phyloP scores from a whole-genome alignment of 352 stramenopile genomes.

The Globisporangium cederbergense region DNA sequence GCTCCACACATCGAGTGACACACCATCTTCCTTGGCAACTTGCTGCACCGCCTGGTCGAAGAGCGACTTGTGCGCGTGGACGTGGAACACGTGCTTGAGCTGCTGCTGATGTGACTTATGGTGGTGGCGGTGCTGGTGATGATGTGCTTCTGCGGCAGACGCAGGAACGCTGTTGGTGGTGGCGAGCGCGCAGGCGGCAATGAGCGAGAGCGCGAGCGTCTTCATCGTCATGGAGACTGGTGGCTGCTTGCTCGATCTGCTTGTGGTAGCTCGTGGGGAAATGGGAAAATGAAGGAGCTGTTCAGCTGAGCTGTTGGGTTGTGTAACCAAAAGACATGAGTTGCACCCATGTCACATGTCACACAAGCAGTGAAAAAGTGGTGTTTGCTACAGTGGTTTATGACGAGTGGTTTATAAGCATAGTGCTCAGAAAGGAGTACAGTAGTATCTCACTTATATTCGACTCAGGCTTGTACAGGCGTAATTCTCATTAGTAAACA shows the following conservation, averaged over 20 bases:
- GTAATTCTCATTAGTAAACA: too few relatives aligned
- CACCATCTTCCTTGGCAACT: not conserved
- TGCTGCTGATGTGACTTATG: constrained; percentile 4
- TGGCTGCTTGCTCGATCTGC: not conserved
- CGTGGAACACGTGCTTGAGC: constrained; percentile 13
- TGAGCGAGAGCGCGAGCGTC: not conserved
- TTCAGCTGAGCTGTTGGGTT: not conserved
- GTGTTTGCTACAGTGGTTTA: too few relatives aligned
- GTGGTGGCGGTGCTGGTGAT: not conserved
- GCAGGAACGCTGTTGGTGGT: not conserved
- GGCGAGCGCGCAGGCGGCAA: not conserved
- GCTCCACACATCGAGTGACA: constrained; percentile 13
- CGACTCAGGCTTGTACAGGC: too few relatives aligned
- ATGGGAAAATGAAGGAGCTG: not conserved
- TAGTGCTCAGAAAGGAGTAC: too few relatives aligned
- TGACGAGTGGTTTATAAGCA: too few relatives aligned
- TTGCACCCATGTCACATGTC: not conserved
- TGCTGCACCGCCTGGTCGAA: constrained; percentile 8
- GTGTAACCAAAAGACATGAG: not conserved
- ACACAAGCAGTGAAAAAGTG: not conserved
- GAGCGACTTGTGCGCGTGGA: constrained; percentile 16
- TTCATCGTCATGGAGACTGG: not conserved
- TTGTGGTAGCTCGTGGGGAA: too few relatives aligned
- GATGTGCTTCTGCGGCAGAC: not conserved
- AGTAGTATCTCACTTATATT: too few relatives aligned